Evolutionary conservation across 2,329 filamentous ascomycete species (phyloP), one percentile per base, ranked within the genome.

Genomic region (Cryphonectria parasitica): DNA sequence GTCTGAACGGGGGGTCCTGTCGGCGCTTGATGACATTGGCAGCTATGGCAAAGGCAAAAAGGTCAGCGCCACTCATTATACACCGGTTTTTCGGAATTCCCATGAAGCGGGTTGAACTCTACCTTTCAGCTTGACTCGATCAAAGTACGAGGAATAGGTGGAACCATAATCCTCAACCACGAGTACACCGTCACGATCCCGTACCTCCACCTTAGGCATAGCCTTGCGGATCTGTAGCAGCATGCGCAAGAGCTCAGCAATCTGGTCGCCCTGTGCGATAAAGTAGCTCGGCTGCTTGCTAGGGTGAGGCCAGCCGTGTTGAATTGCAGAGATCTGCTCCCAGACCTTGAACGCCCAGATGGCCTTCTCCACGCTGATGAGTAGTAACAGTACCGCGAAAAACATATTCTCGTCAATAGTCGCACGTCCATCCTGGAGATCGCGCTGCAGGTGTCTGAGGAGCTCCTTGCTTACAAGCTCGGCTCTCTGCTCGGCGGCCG

Each of bases 321-420:
- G 84, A 36, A 90, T 83, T 61, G 65, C 65, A 45, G 70, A 31
- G 41, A 88, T 85, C 76, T 90, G 87, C 74, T 90, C 88, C 88
- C 89, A 91, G 1, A 87, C 88, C 73, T 90, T 90, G 80, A 91
- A 91, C 0, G 88, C 86, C 89, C 89, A 91, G 0, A 89, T 91
- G 0, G 88, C 89, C 79, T 91, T 91, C 76, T 91, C 89, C 19
- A 91, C 83, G 74, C 88, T 90, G 75, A 90, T 90, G 64, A 91
- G 84, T 72, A 91, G 86, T 68, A 91, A 86, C 69, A 91, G 78
- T 3, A 87, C 85, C 2, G 88, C 86, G 31, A 91, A 84, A 75
- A 89, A 91, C 79, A 89, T 87, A 74, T 85, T 85, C 75, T 89
- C 90, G 43, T 86, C 86, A 67, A 88, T 83, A 74, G 85, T 87